These are phyloP conservation scores for Trichoderma asperellum DNA, from an alignment of 2,329 filamentous ascomycete species.

Conservation along the genomic window DNA sequence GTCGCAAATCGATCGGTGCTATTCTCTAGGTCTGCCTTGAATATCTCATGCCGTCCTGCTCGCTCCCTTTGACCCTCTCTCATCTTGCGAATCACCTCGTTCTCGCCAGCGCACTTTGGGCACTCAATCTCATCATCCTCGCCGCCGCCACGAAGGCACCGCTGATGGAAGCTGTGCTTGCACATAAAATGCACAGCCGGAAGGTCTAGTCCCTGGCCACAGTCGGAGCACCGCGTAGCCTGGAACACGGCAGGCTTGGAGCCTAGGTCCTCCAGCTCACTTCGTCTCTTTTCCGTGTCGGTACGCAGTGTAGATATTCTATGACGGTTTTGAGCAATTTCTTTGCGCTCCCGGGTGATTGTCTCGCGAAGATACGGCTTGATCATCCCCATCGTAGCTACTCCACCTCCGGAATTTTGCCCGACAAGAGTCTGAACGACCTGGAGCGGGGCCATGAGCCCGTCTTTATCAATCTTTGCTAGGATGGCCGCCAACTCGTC, in stretches of 20 bases:
- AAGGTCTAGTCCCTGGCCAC: constrained; percentile 76
- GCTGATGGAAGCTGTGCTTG: constrained; percentile 95
- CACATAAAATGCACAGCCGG: constrained; percentile 95
- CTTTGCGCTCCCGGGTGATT: constrained; percentile 83
- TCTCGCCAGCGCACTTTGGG: constrained; percentile 80
- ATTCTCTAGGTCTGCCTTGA: constrained; percentile 75
- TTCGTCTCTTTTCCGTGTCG: constrained; percentile 79
- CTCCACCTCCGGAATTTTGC: constrained; percentile 55
- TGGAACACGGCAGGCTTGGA: constrained; percentile 88
- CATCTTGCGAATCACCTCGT: constrained; percentile 87
- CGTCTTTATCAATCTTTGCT: constrained; percentile 83
- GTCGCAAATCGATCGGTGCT: constrained; percentile 87
- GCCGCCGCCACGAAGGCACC: constrained; percentile 66
- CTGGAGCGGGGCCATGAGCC: constrained; percentile 92
- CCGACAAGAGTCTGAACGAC: constrained; percentile 89
- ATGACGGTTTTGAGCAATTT: constrained; percentile 78
- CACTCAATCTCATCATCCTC: constrained; percentile 74
- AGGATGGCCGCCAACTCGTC: constrained; percentile 82
- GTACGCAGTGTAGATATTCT: constrained; percentile 81
- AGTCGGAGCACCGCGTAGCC: constrained; percentile 83
- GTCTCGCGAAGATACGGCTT: constrained; percentile 90
- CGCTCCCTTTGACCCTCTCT: constrained; percentile 84
- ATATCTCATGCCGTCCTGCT: constrained; percentile 85
- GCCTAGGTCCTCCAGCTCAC: constrained; percentile 76
- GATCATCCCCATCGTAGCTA: constrained; percentile 97